phyloP scores from a whole-genome alignment of 371 early-diverging fungal genomes.

The Mortierella sp. region DNA sequence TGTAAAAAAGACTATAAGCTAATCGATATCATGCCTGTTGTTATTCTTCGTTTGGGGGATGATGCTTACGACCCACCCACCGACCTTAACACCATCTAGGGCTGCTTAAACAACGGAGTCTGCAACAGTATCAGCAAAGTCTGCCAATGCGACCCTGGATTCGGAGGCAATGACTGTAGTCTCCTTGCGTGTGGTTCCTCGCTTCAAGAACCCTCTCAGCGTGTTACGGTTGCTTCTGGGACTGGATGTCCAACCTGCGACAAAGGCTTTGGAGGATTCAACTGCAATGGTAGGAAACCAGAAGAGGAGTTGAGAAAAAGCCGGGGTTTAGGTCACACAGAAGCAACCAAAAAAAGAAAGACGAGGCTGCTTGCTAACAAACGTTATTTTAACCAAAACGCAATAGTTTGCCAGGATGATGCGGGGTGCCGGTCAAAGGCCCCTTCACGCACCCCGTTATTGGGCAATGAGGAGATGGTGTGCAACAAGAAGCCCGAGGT shows the following conservation, averaged over 20 bases:
- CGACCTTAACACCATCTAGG: slow-evolving; percentile 24
- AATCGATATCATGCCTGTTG: neutral
- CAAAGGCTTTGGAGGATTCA: slow-evolving; percentile 50
- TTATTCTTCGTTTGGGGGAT: neutral
- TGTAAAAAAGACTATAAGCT: neutral
- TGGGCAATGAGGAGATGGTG: slow-evolving; percentile 51
- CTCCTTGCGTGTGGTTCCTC: slow-evolving; percentile 47
- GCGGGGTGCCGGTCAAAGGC: slow-evolving; percentile 38
- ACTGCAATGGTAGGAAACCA: slow-evolving; percentile 50
- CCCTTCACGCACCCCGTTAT: slow-evolving; percentile 34
- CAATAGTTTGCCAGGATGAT: slow-evolving; percentile 40
- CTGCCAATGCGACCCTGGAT: slow-evolving; percentile 45
- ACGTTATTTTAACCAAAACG: neutral
- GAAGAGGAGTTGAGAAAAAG: neutral
- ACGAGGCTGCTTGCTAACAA: neutral
- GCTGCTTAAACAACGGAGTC: slow-evolving; percentile 46
- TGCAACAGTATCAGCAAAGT: slow-evolving; percentile 21
- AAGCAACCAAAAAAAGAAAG: neutral
- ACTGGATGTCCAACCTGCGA: slow-evolving; percentile 35
- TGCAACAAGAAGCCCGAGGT: slow-evolving; percentile 56
- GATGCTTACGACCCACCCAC: neutral
- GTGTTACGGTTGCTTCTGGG: slow-evolving; percentile 21
- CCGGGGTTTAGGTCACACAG: neutral
- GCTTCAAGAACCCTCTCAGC: slow-evolving; percentile 34
- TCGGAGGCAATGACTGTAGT: slow-evolving; percentile 47